Conservation (phyloP, 345 rosid species). For the Citrus hindsii region DNA sequence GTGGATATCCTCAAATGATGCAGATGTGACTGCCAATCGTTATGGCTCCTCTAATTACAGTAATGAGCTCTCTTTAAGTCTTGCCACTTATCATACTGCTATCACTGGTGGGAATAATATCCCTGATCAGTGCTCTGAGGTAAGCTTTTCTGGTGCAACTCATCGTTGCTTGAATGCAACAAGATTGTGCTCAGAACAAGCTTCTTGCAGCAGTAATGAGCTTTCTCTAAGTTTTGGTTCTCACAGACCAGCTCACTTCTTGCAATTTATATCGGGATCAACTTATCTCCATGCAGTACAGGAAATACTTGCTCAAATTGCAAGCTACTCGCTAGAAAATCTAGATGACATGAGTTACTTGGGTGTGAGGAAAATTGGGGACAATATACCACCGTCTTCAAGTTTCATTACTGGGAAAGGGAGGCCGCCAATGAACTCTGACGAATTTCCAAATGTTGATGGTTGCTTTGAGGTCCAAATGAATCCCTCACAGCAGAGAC, state of each 20-base stretch:
- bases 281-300: constrained; percentile 70
- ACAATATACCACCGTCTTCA: constrained; percentile 20
- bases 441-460: constrained; percentile 28
- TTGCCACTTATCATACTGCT: constrained; percentile 50
- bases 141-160: constrained; percentile 30
- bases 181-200: constrained; percentile 47
- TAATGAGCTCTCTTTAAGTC: constrained; percentile 78
- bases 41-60: constrained; percentile 28
- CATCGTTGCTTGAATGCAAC: constrained; percentile 29
- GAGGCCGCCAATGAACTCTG: constrained; percentile 3
- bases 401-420: constrained; percentile 18
- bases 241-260: constrained; percentile 31
- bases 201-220: constrained; percentile 53
- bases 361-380: constrained; percentile 23
- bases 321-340: constrained; percentile 64
- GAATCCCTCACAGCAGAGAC: constrained; percentile 26
- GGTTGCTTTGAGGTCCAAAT: constrained; percentile 18
- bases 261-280: constrained; percentile 53
- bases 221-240: constrained; percentile 43
- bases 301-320: constrained; percentile 81
- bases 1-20: constrained; percentile 40
- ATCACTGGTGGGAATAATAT: constrained; percentile 23
- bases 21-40: constrained; percentile 24
- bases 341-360: constrained; percentile 36
- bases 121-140: constrained; percentile 59